Evolutionary conservation across 2,329 filamentous ascomycete species (phyloP).

Genomic region (Zymoseptoria pseudotritici): DNA sequence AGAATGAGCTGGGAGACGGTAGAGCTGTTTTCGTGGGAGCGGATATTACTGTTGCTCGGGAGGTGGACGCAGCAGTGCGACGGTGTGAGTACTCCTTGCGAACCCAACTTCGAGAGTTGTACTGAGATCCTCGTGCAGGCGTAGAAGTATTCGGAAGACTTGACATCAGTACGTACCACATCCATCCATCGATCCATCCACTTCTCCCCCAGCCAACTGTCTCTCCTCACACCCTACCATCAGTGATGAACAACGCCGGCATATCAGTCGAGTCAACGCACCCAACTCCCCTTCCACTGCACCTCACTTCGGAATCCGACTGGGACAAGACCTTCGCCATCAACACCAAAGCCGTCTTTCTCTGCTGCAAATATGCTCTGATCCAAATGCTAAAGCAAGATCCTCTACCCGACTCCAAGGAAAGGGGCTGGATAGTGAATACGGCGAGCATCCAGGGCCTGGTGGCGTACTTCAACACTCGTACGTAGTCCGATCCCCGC

Average conservation of each 20-base stretch:
- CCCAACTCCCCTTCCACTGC: slow-evolving; percentile 19
- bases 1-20: slow-evolving; percentile 8
- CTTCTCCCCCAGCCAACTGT: no score
- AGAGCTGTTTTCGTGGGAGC: slow-evolving; percentile 24
- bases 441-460: slow-evolving; percentile 30
- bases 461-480: slow-evolving; percentile 26
- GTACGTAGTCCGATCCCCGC: slow-evolving; percentile 10
- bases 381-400: slow-evolving; percentile 33
- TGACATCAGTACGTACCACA: slow-evolving; percentile 2
- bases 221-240: no score
- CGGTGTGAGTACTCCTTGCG: slow-evolving; percentile 5
- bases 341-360: slow-evolving; percentile 33
- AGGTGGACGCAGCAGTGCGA: slow-evolving; percentile 22
- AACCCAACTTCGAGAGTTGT: no score
- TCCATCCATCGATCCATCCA: no score
- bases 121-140: neutral
- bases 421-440: slow-evolving; percentile 35
- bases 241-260: slow-evolving; percentile 7
- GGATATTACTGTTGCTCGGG: slow-evolving; percentile 26
- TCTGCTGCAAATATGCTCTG: slow-evolving; percentile 34
- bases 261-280: slow-evolving; percentile 21
- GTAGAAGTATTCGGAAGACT: slow-evolving; percentile 26
- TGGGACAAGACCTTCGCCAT: slow-evolving; percentile 33
- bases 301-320: slow-evolving; percentile 28
- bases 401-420: slow-evolving; percentile 16